Base-by-base conservation (phyloP, 352 stramenopile species). In the Hyaloperonospora arabidopsidis region DNA sequence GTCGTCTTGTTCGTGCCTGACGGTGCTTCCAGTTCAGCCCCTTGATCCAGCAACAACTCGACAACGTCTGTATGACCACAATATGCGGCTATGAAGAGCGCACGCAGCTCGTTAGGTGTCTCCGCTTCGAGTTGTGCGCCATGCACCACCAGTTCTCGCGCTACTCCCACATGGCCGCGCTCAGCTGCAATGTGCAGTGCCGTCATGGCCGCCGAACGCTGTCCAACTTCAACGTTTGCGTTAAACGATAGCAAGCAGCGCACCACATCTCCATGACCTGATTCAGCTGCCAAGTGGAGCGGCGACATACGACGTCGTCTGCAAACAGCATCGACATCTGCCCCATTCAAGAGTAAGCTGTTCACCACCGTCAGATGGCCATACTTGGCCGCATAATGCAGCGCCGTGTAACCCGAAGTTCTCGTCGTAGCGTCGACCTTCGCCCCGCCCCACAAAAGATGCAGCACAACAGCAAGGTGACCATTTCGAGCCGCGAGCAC, bases 101-200 rank as follows among this genome's bases (percentile, higher is more conserved):
- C 54, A 19, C 67, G 68, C 36, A 82, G 52, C 36, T 59, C 53
- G 35, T 79, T 76, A 14, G 73, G 69, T 2, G 69, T 60, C n/a
- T 65, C 53, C 1, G 64, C 69, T 59, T 82, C 72, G 22, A 79
- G 63, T 48, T 59, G 60, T 6, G 73, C 70, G n/a, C 66, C 70
- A 19, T 79, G 65, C 15, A 43, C 56, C 23, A 82, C 39, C 12
- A 86, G 56, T 55, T 77, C 65, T 8, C 56, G 57, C 11, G 67
- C 68, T 10, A 86, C 72, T 2, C 45, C 68, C 0, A 46, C 50
- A 35, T 81, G 70, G 2, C 75, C 72, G 7, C 69, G 67, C 46
- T 86, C 72, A 0, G 71, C 68, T 12, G 75, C 75, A 49, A 86
- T 81, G 38, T 83, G 74, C 43, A 86, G 55, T 13, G 72, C 63